Evolutionary conservation across 1,284 basidiomycete species (phyloP), one percentile per base, ranked within the genome.

Genomic region (Salmacisia buchloeana): DNA sequence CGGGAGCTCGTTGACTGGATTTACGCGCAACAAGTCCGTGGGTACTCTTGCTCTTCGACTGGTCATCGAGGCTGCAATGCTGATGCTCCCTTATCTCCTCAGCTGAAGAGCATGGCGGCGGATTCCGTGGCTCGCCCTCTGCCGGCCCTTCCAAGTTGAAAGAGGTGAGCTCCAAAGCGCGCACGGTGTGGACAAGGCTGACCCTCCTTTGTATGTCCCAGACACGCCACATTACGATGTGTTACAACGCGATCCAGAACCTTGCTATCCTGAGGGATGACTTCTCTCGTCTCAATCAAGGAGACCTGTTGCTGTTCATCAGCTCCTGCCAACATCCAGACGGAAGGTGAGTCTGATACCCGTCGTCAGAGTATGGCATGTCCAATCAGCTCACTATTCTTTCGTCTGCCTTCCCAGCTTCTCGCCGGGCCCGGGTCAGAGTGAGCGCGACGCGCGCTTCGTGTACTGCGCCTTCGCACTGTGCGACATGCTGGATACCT

Each of bases 391-490:
- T 23, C 13, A 34, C 61, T 21, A 23, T 33, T 62, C 36, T 59
- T 12, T 56, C 6, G 58, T 13, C 43, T 7, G 21, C 31, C 38
- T 10, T 25, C 34, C 25, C 49, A 39, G 58, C 46, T 59, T 58
- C 62, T 43, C 39, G n/a, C 27, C 59, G 35, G 59, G 64, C 21
- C 46, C 46, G 12, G 58, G 64, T 6, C 43, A 59, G 27, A 1
- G 13, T 18, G 63, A 63, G 41, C 36, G 85, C 0, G 92, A 94
- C 74, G 82, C 90, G 34, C 85, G 94, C 29, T 92, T 92, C 67
- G 84, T 88, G 0, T 97, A 96, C 76, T 93, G 91, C 70, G 94
- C 92, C 0, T 89, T 92, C 72, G 89, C 87, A 3, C 86, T 96
- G 67, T 86, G 87, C 63, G 84, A 83, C 60, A 86, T 96, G 83